Evolutionary conservation across 805 yeast species (phyloP).

Genomic region (Myxozyma lipomycoides): DNA sequence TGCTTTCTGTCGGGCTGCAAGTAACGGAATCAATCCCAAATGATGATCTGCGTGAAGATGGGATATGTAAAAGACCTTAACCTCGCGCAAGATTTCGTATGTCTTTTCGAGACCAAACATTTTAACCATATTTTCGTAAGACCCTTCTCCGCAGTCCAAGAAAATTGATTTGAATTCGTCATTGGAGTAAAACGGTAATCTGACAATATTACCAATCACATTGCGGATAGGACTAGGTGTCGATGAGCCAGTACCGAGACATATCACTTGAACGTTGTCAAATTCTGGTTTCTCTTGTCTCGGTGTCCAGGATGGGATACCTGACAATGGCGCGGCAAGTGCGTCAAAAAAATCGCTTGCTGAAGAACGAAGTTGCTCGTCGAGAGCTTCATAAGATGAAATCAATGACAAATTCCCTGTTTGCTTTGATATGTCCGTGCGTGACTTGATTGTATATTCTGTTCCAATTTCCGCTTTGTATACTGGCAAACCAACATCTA

Average conservation of each 20-base stretch:
- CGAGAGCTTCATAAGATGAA: conserved; percentile 2
- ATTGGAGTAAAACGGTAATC: conserved; percentile 49
- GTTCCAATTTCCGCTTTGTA: not conserved
- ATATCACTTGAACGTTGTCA: conserved; percentile 53
- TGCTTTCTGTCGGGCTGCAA: conserved; percentile 56
- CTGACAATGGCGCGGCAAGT: not conserved
- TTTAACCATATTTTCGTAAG: conserved; percentile 67
- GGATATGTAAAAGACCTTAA: conserved; percentile 65
- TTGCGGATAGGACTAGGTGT: conserved; percentile 80
- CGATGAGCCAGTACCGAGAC: conserved; percentile 92
- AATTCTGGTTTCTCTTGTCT: not conserved
- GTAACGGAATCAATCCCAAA: conserved; percentile 69
- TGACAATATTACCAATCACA: conserved; percentile 73
- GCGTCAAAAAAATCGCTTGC: not conserved
- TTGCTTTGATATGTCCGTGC: not conserved
- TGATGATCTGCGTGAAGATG: conserved; percentile 98
- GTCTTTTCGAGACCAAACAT: conserved; percentile 50
- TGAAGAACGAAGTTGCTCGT: not conserved
- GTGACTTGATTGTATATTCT: not conserved
- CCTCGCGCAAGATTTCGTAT: conserved; percentile 51
- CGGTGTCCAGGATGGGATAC: not conserved
- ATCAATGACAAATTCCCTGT: not conserved
- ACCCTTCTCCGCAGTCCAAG: conserved; percentile 95
- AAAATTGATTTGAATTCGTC: conserved; percentile 42
- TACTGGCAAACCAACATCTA: not conserved